Evolutionary conservation across 352 stramenopile genomes (phyloP), one percentile per base, ranked within the genome.

Genomic region (Phytopythium sindhum): DNA sequence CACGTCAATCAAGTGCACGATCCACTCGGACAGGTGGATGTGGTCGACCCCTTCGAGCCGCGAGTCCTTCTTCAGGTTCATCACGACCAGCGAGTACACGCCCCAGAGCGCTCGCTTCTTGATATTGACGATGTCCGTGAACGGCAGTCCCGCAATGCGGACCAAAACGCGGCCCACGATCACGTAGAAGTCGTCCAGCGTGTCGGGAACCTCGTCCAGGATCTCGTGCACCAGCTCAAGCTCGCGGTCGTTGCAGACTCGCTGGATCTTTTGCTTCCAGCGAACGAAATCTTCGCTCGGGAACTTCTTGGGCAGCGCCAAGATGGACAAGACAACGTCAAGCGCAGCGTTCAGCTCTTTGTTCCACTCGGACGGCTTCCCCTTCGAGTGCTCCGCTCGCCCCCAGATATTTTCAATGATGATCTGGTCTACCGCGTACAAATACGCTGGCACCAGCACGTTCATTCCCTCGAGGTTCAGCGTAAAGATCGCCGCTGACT

Each of bases 361-460:
- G 56, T 91, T 91, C 85, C 85, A 94, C 33, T 92, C 80, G 9
- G 83, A 92, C 1, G 74, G 77, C 51, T 87, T 90, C 15, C 80
- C 79, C 52, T 88, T 90, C 0, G 78, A 86, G 31, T 84, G 82
- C 61, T 87, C 69, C 10, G 85, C 85, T 11, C 78, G 73, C 26
- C 70, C 80, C 80, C 83, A 94, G 24, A 94, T 94, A 33, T 89
- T 92, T 37, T 80, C 73, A 15, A 94, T 80, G 68, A 93, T 93
- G 48, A 96, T 89, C 53, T 88, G 73, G 56, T 96, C 87, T 24
- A 96, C 79, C 0, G 84, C 79, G 60, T 93, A 85, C 44, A 96
- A 66, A 73, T 94, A 92, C 11, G 84, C 77, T 2, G 87, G 87
- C 15, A 96, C 84, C 4, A 96, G 68, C 24, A 84, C 83, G 53